Evolutionary conservation across 1,139 yeast species (phyloP), one percentile per base, ranked within the genome.

Genomic region (Suhomyces terraborum): DNA sequence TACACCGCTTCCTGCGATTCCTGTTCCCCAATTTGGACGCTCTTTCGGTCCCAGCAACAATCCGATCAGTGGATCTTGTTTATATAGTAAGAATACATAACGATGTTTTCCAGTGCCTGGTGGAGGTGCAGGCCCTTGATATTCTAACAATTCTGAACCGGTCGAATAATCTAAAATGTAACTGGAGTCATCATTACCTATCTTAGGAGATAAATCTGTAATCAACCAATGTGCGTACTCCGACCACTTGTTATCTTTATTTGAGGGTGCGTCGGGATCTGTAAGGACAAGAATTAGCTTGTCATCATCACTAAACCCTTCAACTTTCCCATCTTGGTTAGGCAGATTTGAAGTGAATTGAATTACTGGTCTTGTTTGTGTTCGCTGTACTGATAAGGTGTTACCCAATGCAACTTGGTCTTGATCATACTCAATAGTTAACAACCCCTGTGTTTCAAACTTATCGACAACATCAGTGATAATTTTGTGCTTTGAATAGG

Each of bases 261-360:
- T 76, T 4, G 91, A 79, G 13, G 97, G 97, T 7, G 96, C 97
- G 68, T 89, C 97, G 1, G 97, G 97, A 61, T 89, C 96, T 3
- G 96, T 89, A 52, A 89, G 54, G 3, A 86, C 86, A 50, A 89
- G 66, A 3, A 93, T 81, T 64, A 84, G 88, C 38, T 71, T 66
- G 50, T 82, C 88, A n/a, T 66, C 59, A 17, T 65, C 58, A 16
- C 67, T 56, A 35, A 77, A 70, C 35, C 43, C 41, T 65, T 69
- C 56, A 71, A 64, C 37, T 62, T 70, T 40, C 57, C 65, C 40
- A 64, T 67, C 50, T 59, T 64, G 62, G 50, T 51, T 49, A 6
- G 63, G 47, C 51, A 73, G 62, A 49, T 79, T 78, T 47, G 82
- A 68, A 5, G 91, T 80, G 61, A 86, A 80, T 55, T 84, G 85